A percentile compares a stretch with the other conserved stretches of the same genome.
phyloP scores from a whole-genome alignment of 2,329 filamentous ascomycete species.

The Trichophyton schoenleinii region DNA sequence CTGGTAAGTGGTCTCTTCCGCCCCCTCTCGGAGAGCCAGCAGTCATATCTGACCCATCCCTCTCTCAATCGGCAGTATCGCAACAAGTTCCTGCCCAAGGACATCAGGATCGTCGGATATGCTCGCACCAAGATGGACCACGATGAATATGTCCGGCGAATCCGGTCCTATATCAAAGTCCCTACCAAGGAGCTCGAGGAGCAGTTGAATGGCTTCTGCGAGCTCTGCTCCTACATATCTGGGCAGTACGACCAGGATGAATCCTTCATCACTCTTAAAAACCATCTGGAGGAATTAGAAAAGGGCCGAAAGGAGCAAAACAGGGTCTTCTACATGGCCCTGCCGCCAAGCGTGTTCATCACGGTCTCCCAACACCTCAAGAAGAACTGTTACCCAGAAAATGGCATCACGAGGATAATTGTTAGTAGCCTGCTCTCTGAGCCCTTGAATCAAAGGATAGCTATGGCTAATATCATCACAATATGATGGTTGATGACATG shows the following conservation, averaged over 20 bases:
- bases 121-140: constrained; percentile 99
- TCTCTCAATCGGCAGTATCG: constrained; percentile 54
- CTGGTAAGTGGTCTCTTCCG: constrained; percentile 53
- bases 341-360: constrained; percentile 95
- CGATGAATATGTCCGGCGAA: constrained; percentile 81
- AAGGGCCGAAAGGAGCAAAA: constrained; percentile 69
- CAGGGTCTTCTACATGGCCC: constrained; percentile 97
- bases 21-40: neutral
- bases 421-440: constrained; percentile 41
- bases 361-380: constrained; percentile 95
- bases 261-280: constrained; percentile 73
- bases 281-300: constrained; percentile 78
- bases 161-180: constrained; percentile 97
- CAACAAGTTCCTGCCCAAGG: constrained; percentile 95
- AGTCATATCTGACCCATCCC: neutral
- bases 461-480: neutral
- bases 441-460: neutral
- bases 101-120: constrained; percentile 96
- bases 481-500: neutral
- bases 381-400: constrained; percentile 87
- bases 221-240: constrained; percentile 83
- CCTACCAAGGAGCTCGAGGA: constrained; percentile 95
- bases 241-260: constrained; percentile 97
- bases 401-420: constrained; percentile 85
- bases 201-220: constrained; percentile 80